A percentile compares a stretch with the other conserved stretches of the same genome.
phyloP scores from a whole-genome alignment of 495 filamentous ascomycete species.

The Baudoinia panamericana region DNA sequence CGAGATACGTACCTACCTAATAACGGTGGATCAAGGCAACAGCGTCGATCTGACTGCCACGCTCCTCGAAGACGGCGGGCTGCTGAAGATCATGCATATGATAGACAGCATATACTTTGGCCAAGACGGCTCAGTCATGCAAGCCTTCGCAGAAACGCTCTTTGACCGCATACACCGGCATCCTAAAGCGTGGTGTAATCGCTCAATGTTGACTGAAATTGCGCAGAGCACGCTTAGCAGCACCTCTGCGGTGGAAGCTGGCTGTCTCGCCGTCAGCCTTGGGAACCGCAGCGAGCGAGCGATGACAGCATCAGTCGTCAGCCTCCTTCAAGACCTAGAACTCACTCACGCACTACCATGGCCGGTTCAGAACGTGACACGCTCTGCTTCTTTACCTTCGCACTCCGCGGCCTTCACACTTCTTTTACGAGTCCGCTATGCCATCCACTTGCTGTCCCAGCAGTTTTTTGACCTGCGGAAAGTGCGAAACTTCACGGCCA shows the following conservation, averaged over 20 bases:
- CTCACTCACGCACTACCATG: slow-evolving; percentile 45
- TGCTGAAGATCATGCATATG: slow-evolving; percentile 52
- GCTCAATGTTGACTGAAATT: slow-evolving; percentile 67
- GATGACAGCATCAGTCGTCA: slow-evolving; percentile 1
- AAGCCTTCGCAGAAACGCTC: slow-evolving; percentile 50
- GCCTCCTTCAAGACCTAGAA: slow-evolving; percentile 5
- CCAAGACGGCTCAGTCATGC: slow-evolving; percentile 50
- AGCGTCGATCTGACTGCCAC: slow-evolving; percentile 50
- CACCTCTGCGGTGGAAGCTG: slow-evolving; percentile 38
- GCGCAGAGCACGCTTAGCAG: slow-evolving; percentile 53
- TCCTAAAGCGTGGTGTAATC: slow-evolving; percentile 61
- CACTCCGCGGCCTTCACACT: slow-evolving; percentile 65
- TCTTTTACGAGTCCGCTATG: slow-evolving; percentile 61
- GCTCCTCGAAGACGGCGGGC: slow-evolving; percentile 55
- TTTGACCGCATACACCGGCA: slow-evolving; percentile 66
- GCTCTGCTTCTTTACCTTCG: slow-evolving; percentile 40
- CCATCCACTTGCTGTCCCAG: slow-evolving; percentile 52
- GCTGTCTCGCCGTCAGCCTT: slow-evolving; percentile 36
- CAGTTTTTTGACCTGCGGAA: slow-evolving; percentile 27
- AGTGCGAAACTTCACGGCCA: slow-evolving; percentile 13
- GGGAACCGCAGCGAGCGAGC: neutral
- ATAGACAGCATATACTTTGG: slow-evolving; percentile 62
- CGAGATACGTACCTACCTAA: neutral
- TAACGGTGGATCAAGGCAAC: slow-evolving; percentile 35
- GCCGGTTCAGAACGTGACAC: slow-evolving; percentile 75